Conservation (phyloP, 2,329 filamentous ascomycete species). For the Pseudogymnoascus sp. region DNA sequence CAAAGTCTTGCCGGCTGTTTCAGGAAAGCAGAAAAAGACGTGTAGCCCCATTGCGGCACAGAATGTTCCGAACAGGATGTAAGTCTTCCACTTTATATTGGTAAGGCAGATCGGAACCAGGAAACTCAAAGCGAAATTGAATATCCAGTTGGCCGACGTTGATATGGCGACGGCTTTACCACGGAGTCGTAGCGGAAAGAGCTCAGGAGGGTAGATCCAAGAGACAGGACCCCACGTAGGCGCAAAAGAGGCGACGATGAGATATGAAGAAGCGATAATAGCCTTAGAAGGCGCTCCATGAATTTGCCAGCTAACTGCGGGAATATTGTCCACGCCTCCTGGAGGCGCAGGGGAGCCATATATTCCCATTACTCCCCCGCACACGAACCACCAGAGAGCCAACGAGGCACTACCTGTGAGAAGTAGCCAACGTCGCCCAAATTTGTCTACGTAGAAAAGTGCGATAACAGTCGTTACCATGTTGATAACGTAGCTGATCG, state of each 20-base stretch:
- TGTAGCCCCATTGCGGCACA: constrained; percentile 36
- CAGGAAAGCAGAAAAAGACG: constrained; percentile 55
- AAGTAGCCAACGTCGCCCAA: neutral
- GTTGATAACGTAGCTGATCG: neutral
- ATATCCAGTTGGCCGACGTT: constrained; percentile 43
- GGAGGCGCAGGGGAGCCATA: neutral
- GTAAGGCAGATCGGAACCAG: constrained; percentile 38
- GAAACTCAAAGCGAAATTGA: constrained; percentile 42
- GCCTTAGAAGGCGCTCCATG: neutral
- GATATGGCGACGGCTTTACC: constrained; percentile 46
- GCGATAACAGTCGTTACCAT: neutral
- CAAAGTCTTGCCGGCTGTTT: constrained; percentile 52
- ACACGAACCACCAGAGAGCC: neutral
- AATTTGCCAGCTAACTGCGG: neutral
- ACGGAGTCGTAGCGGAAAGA: constrained; percentile 40
- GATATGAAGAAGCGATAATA: constrained; percentile 58
- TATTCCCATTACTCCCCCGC: neutral
- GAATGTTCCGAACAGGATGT: constrained; percentile 46
- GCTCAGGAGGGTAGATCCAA: constrained; percentile 40
- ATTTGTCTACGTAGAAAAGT: neutral
- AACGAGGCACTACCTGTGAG: neutral
- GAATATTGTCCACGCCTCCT: constrained; percentile 22
- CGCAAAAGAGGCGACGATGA: constrained; percentile 48
- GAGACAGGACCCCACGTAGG: constrained; percentile 37
- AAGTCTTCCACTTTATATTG: constrained; percentile 42